Percentiles rank a stretch among this genome's conserved stretches.
phyloP scores from a whole-genome alignment of 1,284 basidiomycete genomes.

The Malassezia yamatoensis region DNA sequence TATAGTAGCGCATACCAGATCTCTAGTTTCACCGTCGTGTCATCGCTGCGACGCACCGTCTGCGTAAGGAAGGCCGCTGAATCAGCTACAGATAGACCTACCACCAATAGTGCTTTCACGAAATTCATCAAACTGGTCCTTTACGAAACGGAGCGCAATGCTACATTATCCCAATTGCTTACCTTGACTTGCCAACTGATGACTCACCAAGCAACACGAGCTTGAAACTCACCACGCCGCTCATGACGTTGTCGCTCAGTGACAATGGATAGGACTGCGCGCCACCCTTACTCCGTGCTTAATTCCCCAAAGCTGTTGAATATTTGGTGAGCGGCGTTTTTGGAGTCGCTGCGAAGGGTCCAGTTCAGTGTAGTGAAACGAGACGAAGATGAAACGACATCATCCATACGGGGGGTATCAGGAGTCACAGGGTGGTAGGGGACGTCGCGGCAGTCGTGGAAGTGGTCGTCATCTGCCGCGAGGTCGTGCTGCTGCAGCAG shows the following conservation, averaged over 20 bases:
- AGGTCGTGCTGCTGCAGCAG: slow-evolving; percentile 13
- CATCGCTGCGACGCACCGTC: slow-evolving; percentile 78
- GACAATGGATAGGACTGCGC: too few relatives aligned
- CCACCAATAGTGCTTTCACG: slow-evolving; percentile 55
- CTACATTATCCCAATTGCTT: slow-evolving; percentile 39
- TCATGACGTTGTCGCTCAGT: slow-evolving; percentile 8
- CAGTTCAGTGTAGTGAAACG: not conserved
- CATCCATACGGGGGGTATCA: slow-evolving; percentile 73
- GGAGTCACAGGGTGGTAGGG: slow-evolving; percentile 32
- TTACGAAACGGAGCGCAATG: slow-evolving; percentile 85
- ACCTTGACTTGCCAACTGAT: slow-evolving; percentile 84
- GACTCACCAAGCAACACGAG: slow-evolving; percentile 92
- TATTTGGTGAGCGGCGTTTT: not conserved
- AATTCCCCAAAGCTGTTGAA: not conserved
- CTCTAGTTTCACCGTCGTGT: slow-evolving; percentile 89
- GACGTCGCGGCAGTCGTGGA: slow-evolving; percentile 25
- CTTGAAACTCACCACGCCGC: slow-evolving; percentile 52
- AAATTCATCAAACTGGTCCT: slow-evolving; percentile 96
- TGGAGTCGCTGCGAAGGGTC: not conserved
- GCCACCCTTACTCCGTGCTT: too few relatives aligned
- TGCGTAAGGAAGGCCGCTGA: slow-evolving; percentile 82
- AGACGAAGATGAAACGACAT: slow-evolving; percentile 63
- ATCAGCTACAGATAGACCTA: slow-evolving; percentile 7
- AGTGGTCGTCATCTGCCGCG: slow-evolving; percentile 18
- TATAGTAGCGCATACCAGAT: slow-evolving; percentile 60